Evolutionary conservation across 352 stramenopile genomes (phyloP).

Genomic region (Globisporangium ultimum): DNA sequence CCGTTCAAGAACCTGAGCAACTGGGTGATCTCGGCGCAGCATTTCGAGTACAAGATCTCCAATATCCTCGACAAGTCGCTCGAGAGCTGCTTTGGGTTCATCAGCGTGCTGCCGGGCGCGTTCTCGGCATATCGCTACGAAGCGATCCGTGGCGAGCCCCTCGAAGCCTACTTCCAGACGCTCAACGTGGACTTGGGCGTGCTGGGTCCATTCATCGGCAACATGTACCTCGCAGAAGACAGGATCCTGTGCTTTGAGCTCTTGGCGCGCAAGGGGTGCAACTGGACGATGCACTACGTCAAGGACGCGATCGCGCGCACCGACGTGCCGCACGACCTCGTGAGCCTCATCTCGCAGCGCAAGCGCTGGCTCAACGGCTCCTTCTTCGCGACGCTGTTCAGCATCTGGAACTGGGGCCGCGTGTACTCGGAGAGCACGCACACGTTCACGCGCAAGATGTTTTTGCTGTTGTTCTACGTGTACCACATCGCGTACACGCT

Average conservation of each 20-base stretch:
- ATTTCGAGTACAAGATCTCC: slow-evolving; percentile 91
- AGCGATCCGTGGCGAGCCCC: slow-evolving; percentile 69
- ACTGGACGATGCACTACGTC: slow-evolving; percentile 88
- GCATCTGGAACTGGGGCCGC: slow-evolving; percentile 79
- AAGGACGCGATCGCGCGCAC: slow-evolving; percentile 80
- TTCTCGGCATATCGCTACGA: slow-evolving; percentile 86
- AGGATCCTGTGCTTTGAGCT: slow-evolving; percentile 85
- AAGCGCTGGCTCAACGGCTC: slow-evolving; percentile 85
- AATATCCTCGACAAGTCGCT: slow-evolving; percentile 87
- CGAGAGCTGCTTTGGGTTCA: slow-evolving; percentile 86
- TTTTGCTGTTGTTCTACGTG: slow-evolving; percentile 68
- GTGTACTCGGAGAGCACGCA: slow-evolving; percentile 84
- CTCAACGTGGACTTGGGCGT: slow-evolving; percentile 77
- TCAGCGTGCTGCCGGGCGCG: slow-evolving; percentile 79
- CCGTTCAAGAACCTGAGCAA: slow-evolving; percentile 83
- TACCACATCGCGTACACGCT: slow-evolving; percentile 74
- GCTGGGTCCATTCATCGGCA: slow-evolving; percentile 78
- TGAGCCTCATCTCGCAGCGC: slow-evolving; percentile 83
- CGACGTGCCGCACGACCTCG: slow-evolving; percentile 77
- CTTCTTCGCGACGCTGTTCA: slow-evolving; percentile 88
- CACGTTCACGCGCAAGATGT: slow-evolving; percentile 64
- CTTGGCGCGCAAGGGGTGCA: slow-evolving; percentile 75
- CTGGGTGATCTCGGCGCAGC: slow-evolving; percentile 83
- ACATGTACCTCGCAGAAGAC: slow-evolving; percentile 89
- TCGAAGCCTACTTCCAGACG: slow-evolving; percentile 86